Base-by-base conservation (phyloP, 441 rosid genomes). In the Croton laevigatus region DNA sequence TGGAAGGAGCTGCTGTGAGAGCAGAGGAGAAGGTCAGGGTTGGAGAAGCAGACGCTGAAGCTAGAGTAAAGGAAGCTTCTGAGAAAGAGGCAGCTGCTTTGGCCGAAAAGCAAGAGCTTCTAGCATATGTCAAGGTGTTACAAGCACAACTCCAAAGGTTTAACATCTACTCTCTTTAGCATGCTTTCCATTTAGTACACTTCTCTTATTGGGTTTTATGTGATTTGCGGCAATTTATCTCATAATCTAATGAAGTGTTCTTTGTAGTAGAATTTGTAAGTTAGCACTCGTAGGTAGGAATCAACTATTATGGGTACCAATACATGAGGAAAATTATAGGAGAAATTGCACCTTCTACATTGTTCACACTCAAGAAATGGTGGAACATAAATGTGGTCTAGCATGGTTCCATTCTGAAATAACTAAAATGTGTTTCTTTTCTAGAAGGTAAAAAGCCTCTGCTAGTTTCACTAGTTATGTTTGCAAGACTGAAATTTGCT, bases 1-100 rank as follows among this genome's bases (percentile, higher is more conserved):
- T 89, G 73, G 99, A 95, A 80, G 99, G 88, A 72, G 97, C 97
- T 59, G 91, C 87, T 73, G 79, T 88, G 53, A 81, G 98, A 80
- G 95, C 94, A 23, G 99, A 92, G 80, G 99, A 92, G 83, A 92
- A 85, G 83, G 96, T 72, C 59, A 87, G 97, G 78, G 91, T 90
- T 75, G 85, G 89, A 22, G 97, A 90, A 76, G 87, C 91, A 67
- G 89, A 79, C 71, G 86, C 89, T 76, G 94, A 83, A 76, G 85
- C 96, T 74, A 91, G 83, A 86, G 73, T 87, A 71, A 89, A 84
- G 78, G 97, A 91, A 62, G 88, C 93, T 80, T 81, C 80, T 62
- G 89, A 82, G 81, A 87, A 80, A 77, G 97, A 94, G 79, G 79
- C 87, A 67, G 80, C 83, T 75, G 86, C 97, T 46, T 65, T 82